Evolutionary conservation across 805 yeast genomes (phyloP).

Genomic region (Groenewaldozyma salmanticensis): DNA sequence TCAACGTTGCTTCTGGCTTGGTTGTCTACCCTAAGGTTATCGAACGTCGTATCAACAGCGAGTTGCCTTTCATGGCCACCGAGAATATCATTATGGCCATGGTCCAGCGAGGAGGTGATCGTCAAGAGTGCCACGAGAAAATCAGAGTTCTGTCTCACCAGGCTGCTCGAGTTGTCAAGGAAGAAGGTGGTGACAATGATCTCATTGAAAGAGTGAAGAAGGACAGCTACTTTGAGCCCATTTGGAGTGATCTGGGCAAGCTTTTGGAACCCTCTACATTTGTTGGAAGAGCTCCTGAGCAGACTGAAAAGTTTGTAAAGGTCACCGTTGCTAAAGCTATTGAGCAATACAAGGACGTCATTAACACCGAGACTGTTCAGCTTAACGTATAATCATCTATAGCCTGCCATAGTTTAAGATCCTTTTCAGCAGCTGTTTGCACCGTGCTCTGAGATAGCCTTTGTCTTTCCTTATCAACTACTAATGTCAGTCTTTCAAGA

Average conservation of each 20-base stretch:
- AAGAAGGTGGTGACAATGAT: constrained; percentile 97
- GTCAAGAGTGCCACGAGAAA: constrained; percentile 98
- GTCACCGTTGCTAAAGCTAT: constrained; percentile 80
- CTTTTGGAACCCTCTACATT: constrained; percentile 88
- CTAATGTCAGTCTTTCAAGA: background rate
- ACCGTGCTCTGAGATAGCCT: too few relatives aligned
- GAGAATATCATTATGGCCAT: constrained; percentile 99
- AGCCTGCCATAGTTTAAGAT: too few relatives aligned
- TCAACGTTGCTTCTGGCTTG: constrained; percentile 87
- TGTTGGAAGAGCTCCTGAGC: constrained; percentile 98
- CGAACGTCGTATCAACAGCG: constrained; percentile 88
- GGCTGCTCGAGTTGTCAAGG: constrained; percentile 95
- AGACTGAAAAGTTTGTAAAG: constrained; percentile 84
- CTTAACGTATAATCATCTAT: constrained; percentile 81
- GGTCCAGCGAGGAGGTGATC: constrained; percentile 95
- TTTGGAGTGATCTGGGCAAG: constrained; percentile 70
- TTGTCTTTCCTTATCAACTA: background rate
- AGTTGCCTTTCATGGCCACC: constrained; percentile 98
- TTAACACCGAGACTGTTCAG: constrained; percentile 62
- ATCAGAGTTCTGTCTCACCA: constrained; percentile 95
- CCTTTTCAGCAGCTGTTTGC: too few relatives aligned
- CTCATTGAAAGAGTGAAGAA: constrained; percentile 77
- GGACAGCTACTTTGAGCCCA: constrained; percentile 77
- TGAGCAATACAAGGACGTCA: constrained; percentile 47
- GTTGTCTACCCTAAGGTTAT: constrained; percentile 98